Evolutionary conservation across 83 land plant genomes (phyloP).

Genomic region (Diphasiastrum complanatum): DNA sequence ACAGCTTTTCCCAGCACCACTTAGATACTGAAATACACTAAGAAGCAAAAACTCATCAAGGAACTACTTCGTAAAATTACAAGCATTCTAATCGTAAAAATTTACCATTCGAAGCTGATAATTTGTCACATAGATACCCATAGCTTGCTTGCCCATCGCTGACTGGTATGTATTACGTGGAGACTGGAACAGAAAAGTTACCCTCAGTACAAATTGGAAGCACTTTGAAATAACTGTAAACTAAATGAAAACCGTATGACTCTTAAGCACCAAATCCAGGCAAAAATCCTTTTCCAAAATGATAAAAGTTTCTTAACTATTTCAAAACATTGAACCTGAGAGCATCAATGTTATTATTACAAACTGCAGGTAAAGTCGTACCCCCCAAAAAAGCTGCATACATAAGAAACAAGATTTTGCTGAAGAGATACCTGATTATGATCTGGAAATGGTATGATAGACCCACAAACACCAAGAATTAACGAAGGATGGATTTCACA

Average conservation of each 20-base stretch:
- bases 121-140: conserved; percentile 99
- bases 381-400: too few species aligned
- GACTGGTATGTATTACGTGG: conserved; percentile 99
- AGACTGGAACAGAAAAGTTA: conserved; percentile 48
- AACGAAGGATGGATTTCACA: conserved; percentile 99
- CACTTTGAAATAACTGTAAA: background rate
- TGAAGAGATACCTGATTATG: conserved; percentile 77
- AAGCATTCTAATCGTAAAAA: too few species aligned
- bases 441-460: conserved; percentile 98
- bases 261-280: background rate
- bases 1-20: too few species aligned
- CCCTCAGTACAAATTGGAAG: background rate
- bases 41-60: background rate
- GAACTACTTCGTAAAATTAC: background rate
- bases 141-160: conserved; percentile 99
- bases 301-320: too few species aligned
- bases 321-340: too few species aligned
- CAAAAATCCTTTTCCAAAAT: too few species aligned
- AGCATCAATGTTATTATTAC: too few species aligned
- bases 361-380: too few species aligned
- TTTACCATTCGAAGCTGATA: conserved; percentile 93
- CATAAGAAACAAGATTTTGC: too few species aligned
- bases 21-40: background rate
- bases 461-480: conserved; percentile 97
- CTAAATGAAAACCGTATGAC: background rate